A percentile compares a stretch with the other conserved stretches of the same genome.
Evolutionary conservation across 768 basidiomycete genomes (phyloP).

Genomic region (Lactarius evosmus): DNA sequence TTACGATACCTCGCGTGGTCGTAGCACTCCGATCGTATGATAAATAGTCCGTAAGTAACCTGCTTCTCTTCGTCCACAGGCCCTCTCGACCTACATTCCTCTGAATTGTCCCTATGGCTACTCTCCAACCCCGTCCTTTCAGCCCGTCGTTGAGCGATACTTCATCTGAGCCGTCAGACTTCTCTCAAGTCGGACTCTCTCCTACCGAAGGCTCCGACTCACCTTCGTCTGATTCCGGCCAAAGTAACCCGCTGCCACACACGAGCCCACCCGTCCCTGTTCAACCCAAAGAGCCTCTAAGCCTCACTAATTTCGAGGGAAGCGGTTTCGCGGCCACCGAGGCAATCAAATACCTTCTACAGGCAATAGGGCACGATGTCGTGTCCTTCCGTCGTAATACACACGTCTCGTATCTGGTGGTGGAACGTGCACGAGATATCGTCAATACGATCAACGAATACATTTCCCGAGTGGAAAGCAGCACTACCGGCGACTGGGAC

Average conservation of each 20-base stretch:
- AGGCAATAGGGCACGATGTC: conserved; percentile 23
- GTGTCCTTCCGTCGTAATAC: conserved; percentile 27
- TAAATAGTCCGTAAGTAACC: conserved; percentile 6
- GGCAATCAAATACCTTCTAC: conserved; percentile 24
- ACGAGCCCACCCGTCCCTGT: not conserved
- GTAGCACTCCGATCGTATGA: not conserved
- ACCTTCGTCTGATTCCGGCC: not conserved
- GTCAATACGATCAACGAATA: conserved; percentile 21
- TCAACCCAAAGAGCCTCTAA: not conserved
- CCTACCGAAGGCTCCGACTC: no score
- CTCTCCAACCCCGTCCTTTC: not conserved
- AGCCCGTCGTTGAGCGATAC: not conserved
- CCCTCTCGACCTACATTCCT: not conserved
- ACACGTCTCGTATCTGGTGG: conserved; percentile 26
- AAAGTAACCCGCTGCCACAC: not conserved
- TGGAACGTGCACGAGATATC: conserved; percentile 25
- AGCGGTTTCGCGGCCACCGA: conserved; percentile 21
- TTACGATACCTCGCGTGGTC: not conserved
- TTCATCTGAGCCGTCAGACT: not conserved
- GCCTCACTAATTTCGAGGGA: conserved; percentile 7
- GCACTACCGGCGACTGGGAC: conserved; percentile 13
- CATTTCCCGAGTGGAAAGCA: conserved; percentile 22
- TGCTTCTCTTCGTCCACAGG: not conserved
- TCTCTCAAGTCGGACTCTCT: not conserved
- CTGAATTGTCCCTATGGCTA: not conserved